phyloP scores from a whole-genome alignment of 2,329 filamentous ascomycete species.

The Alternaria arborescens region DNA sequence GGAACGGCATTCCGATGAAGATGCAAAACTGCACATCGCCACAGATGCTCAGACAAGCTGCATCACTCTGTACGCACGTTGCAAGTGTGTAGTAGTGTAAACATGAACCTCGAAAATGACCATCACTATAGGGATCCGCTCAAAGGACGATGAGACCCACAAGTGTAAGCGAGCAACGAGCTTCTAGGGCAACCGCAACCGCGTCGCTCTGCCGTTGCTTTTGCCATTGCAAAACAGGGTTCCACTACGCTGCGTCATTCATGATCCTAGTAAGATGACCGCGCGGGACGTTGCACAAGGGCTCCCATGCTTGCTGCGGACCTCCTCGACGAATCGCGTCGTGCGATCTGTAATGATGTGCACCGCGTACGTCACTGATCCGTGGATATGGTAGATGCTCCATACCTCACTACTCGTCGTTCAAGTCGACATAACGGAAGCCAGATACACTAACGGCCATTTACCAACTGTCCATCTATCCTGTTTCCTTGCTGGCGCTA shows the following conservation, averaged over 20 bases:
- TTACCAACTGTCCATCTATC: slow-evolving; percentile 1
- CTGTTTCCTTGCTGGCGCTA: slow-evolving; percentile 11
- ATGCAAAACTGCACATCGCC: neutral
- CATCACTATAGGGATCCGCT: neutral
- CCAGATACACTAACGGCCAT: slow-evolving; percentile 7
- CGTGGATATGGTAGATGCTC: slow-evolving; percentile 18
- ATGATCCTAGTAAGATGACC: slow-evolving; percentile 20
- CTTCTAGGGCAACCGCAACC: slow-evolving; percentile 22
- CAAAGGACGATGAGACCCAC: neutral
- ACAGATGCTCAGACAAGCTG: neutral
- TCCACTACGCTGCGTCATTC: slow-evolving; percentile 33
- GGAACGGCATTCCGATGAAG: neutral
- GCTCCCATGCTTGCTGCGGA: slow-evolving; percentile 27
- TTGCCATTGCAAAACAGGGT: slow-evolving; percentile 33
- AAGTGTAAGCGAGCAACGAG: slow-evolving; percentile 11
- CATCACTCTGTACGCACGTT: neutral
- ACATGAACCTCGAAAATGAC: neutral
- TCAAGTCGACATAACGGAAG: slow-evolving; percentile 9
- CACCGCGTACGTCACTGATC: slow-evolving; percentile 28
- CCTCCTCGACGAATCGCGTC: slow-evolving; percentile 19
- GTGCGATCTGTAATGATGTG: slow-evolving; percentile 10
- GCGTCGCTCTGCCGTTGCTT: slow-evolving; percentile 4
- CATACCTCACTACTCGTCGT: slow-evolving; percentile 15
- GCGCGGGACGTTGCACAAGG: slow-evolving; percentile 30
- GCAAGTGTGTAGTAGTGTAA: neutral